These are phyloP conservation scores for Aaosphaeria arxii DNA, from an alignment of 2,329 filamentous ascomycete species.

Conservation along the genomic window DNA sequence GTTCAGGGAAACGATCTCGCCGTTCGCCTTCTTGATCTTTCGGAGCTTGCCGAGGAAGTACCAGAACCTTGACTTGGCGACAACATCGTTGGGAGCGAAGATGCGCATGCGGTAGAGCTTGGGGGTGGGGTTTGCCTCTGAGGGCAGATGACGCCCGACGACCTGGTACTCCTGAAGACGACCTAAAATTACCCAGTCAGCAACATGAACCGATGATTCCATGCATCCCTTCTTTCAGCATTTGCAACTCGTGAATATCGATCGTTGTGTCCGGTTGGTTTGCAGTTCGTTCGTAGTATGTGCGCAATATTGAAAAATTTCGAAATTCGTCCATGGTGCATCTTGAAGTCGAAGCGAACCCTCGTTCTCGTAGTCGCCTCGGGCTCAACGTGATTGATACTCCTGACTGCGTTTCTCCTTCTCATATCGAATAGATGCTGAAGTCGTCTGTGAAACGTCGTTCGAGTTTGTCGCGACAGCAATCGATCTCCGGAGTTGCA, in stretches of 20 bases:
- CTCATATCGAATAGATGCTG: no score
- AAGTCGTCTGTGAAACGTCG: no score
- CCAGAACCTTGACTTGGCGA: constrained; percentile 99
- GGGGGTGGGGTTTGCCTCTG: constrained; percentile 93
- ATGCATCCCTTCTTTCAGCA: constrained; percentile 15
- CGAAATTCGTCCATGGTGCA: no score
- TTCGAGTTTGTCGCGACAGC: not conserved
- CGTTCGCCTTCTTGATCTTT: constrained; percentile 99
- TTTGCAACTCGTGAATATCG: constrained; percentile 18
- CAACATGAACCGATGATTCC: constrained; percentile 3
- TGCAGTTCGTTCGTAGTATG: no score
- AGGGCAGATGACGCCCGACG: constrained; percentile 98
- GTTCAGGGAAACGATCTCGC: constrained; percentile 98
- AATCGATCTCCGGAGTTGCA: constrained; percentile 19
- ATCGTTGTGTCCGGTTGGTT: not conserved
- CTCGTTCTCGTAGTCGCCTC: no score
- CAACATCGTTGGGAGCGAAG: constrained; percentile 95
- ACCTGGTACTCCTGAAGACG: constrained; percentile 99
- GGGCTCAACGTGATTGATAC: no score
- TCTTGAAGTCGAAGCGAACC: no score
- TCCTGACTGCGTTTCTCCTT: no score
- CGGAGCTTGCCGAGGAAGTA: constrained; percentile 99
- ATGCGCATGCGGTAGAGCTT: constrained; percentile 99
- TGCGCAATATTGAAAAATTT: no score
- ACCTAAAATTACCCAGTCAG: constrained; percentile 57